A percentile compares a stretch with the other conserved stretches of the same genome.
These are phyloP conservation scores for Roridomyces roridus DNA, from an alignment of 768 basidiomycete genomes.

Conservation along the genomic window DNA sequence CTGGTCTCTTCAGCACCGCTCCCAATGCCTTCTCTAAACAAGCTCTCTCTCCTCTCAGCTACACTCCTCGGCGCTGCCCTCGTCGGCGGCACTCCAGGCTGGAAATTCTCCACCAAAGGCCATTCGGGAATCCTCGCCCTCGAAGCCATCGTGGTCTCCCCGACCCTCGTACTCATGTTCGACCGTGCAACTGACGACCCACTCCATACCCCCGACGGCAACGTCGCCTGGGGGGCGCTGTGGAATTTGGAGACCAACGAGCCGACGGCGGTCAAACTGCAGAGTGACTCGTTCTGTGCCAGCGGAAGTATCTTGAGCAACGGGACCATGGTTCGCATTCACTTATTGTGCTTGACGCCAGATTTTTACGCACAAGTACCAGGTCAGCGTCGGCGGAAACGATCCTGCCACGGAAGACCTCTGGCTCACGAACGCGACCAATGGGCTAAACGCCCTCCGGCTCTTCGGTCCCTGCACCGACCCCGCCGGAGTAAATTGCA, in stretches of 20 bases:
- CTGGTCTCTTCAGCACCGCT: too few species aligned
- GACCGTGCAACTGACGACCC: conserved; percentile 65
- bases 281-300: conserved; percentile 69
- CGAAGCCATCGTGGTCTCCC: conserved; percentile 30
- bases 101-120: conserved; percentile 16
- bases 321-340: conserved; percentile 57
- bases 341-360: background rate
- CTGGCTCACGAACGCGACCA: conserved; percentile 37
- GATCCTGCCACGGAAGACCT: conserved; percentile 41
- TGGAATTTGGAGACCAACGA: conserved; percentile 55
- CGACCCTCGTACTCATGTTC: conserved; percentile 41
- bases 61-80: conserved; percentile 1
- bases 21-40: too few species aligned
- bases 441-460: conserved; percentile 30
- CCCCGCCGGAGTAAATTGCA: conserved; percentile 30
- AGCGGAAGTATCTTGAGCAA: conserved; percentile 57
- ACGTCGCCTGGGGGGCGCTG: conserved; percentile 57
- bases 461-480: conserved; percentile 31
- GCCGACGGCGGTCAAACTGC: conserved; percentile 57
- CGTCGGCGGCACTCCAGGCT: conserved; percentile 4
- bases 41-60: too few species aligned
- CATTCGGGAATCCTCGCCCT: conserved; percentile 20
- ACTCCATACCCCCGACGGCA: conserved; percentile 44
- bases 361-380: background rate
- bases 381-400: conserved; percentile 57